Percentiles rank a stretch among this genome's conserved stretches.
phyloP scores from a whole-genome alignment of 1,284 basidiomycete genomes.

The Wallemia mellicola region DNA sequence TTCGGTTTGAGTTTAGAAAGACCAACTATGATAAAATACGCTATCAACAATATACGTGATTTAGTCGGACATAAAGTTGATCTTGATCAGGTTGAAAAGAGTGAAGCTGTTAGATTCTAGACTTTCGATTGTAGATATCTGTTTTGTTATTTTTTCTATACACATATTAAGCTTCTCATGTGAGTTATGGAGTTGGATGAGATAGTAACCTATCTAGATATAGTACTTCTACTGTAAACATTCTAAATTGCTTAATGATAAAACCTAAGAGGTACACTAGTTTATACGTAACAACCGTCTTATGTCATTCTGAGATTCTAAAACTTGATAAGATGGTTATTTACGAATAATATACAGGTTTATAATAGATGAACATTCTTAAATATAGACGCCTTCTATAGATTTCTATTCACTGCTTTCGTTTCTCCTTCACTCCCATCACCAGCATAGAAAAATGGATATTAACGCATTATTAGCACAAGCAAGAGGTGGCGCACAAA shows the following conservation, averaged over 20 bases:
- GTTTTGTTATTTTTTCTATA: too few relatives aligned
- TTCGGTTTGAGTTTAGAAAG: constrained; percentile 89
- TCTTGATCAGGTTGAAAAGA: constrained; percentile 58
- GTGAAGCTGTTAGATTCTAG: constrained; percentile 57
- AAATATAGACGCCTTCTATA: too few relatives aligned
- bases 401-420: neutral
- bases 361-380: neutral
- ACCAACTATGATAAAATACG: constrained; percentile 95
- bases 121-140: too few relatives aligned
- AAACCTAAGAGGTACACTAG: too few relatives aligned
- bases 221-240: too few relatives aligned
- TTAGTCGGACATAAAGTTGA: constrained; percentile 92
- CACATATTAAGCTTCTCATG: too few relatives aligned
- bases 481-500: neutral
- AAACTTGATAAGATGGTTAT: too few relatives aligned
- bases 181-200: too few relatives aligned
- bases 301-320: too few relatives aligned
- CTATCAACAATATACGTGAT: constrained; percentile 83
- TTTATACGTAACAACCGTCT: too few relatives aligned
- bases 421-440: neutral
- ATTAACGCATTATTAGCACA: neutral
- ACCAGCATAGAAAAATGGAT: neutral
- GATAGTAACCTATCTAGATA: too few relatives aligned
- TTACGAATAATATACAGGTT: neutral
- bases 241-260: too few relatives aligned